Evolutionary conservation across 306 rosid species (phyloP), one percentile per base, ranked within the genome.

Genomic region (Urtica urens): DNA sequence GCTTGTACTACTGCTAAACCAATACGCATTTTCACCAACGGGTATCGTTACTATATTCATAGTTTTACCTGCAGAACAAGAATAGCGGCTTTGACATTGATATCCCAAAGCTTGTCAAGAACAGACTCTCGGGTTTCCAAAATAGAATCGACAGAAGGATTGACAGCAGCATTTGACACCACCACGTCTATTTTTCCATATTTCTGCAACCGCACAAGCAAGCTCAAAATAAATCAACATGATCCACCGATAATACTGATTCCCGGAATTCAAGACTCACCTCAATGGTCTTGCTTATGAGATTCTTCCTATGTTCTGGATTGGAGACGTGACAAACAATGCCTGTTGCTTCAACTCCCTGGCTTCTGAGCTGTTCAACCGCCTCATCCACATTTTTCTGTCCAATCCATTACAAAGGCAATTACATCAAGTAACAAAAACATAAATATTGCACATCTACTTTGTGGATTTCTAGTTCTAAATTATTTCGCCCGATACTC

Each of bases 351-450:
- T 79, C 78, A 53, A 90, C 78, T 69, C 94, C 99, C 68, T 55
- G 63, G 38, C 75, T 75, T 55, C 69, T 77, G 35, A 90, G 92
- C 47, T 72, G 73, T 26, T 63, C 79, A 2, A 78, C 85, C 5
- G 99, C 99, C 26, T 55, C 94, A 34, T 90, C 93, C n/a, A 90
- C 99, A 29, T 90, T 90, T 69, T 73, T 77, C 97, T 90, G 79
- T 20, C 26, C 41, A 19, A 62, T 47, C 25, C 43, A 55, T 23
- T 58, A 38, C 53, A 39, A 21, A 25, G 34, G 9, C 38, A 12
- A 57, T 37, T 40, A 20, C 30, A n/a, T 38, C 0, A 44, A 45
- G 44, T 6, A 26, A 35, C 22, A 38, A 16, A 3, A 22, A 19
- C n/a, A 10, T 4, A 44, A 44, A 0, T 28, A n/a, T n/a, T n/a